Conservation (phyloP, 2,329 filamentous ascomycete genomes). For the Paraphoma chrysanthemicola region DNA sequence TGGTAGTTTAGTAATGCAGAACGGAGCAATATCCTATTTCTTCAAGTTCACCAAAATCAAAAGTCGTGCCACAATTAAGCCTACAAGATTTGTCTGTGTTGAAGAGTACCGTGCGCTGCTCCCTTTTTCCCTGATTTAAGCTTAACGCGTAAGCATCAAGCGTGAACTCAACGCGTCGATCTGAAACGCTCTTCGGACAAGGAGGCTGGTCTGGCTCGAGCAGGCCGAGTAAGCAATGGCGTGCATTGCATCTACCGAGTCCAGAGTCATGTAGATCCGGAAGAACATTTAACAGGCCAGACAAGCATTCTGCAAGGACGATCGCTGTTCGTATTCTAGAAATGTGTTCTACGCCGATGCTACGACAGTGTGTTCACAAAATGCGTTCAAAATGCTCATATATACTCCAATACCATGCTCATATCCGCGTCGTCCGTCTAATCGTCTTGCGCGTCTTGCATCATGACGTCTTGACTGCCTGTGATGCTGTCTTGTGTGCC, state of each 20-base stretch:
- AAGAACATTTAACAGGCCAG: background rate
- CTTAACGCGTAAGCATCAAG: background rate
- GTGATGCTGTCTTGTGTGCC: conserved; percentile 14
- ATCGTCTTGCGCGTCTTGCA: background rate
- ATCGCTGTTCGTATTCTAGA: too few relatives aligned
- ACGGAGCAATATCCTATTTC: too few relatives aligned
- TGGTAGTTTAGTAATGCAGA: too few relatives aligned
- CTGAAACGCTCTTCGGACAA: background rate
- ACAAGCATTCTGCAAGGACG: background rate
- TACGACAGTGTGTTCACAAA: background rate
- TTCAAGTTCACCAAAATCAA: too few relatives aligned
- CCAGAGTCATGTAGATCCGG: background rate
- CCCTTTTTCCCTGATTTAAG: too few relatives aligned
- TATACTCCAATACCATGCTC: background rate
- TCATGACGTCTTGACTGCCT: conserved; percentile 6
- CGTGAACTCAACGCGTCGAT: background rate
- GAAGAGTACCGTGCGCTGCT: background rate
- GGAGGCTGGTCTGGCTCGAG: too few relatives aligned
- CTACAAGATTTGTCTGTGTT: background rate
- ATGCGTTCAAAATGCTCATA: background rate
- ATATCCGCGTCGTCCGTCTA: background rate
- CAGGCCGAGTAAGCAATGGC: too few relatives aligned
- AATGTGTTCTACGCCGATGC: too few relatives aligned
- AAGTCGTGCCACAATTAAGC: too few relatives aligned
- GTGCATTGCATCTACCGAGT: too few relatives aligned